Evolutionary conservation across 768 basidiomycete species (phyloP), one percentile per base, ranked within the genome.

Genomic region (Glaciozyma martinii): DNA sequence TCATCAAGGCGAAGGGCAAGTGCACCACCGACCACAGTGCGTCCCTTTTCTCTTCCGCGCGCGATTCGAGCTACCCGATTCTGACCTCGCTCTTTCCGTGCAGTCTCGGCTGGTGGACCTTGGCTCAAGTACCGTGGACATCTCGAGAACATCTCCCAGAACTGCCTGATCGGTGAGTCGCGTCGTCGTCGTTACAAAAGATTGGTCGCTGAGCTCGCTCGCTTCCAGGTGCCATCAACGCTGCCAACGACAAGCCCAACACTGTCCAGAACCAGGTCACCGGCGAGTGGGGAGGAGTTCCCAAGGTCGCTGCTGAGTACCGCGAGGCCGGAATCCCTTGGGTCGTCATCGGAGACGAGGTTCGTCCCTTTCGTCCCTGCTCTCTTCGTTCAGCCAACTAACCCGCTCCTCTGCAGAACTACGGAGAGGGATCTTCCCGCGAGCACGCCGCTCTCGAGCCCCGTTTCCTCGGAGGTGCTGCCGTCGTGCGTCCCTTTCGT

Each of bases 81-180:
- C 91, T 70, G 91, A 94, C 10, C 50, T 77, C 90, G 94, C 78
- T 92, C 27, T 19, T 60, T n/a, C n/a, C 53, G 16, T 37, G 7
- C 32, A 71, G 69, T 74, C 78, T 89, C 87, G 66, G 93, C 93
- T 76, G 94, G 93, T 81, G 94, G 94, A 65, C 94, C 94, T 53
- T 98, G 94, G 94, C 84, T 98, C 81, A 97, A 97, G 80, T 98
- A 93, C 82, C 90, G 94, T 81, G 94, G 94, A 68, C 94, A 98
- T 78, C 86, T 98, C 75, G 83, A 95, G 78, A 98, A 97, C 82
- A 98, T 95, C 76, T 95, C 93, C 40, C 89, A 97, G 78, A 97
- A 98, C 82, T 94, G 91, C 80, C 79, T 97, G 58, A 59, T 59
- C 58, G 58, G 56, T 29, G 23, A 21, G 50, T n/a, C 46, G 44